These are phyloP conservation scores for Astrocystis sublimbata DNA, from an alignment of 495 filamentous ascomycete species.

Conservation along the genomic window DNA sequence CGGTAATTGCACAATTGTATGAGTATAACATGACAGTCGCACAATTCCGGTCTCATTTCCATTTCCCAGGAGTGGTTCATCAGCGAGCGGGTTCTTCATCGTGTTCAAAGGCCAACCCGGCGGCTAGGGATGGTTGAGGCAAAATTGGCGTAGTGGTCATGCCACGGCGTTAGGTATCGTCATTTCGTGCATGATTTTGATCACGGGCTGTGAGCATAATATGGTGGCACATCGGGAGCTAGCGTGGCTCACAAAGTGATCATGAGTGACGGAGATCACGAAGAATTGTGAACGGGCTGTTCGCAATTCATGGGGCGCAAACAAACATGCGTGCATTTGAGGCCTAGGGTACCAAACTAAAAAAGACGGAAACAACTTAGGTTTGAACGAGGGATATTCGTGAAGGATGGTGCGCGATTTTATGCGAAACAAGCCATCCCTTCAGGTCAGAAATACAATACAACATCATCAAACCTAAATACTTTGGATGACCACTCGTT, in stretches of 20 bases:
- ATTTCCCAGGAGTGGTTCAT: constrained; percentile 29
- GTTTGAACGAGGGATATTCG: constrained; percentile 1
- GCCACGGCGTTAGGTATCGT: constrained; percentile 22
- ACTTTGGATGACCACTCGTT: too few species aligned
- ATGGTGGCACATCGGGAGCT: background rate
- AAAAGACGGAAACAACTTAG: background rate
- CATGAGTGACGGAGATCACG: background rate
- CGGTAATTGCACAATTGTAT: constrained; percentile 24
- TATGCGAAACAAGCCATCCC: constrained; percentile 6
- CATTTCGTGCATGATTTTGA: constrained; percentile 29
- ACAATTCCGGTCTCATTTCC: constrained; percentile 28
- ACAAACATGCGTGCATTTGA: background rate
- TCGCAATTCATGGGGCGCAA: background rate
- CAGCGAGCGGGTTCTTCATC: constrained; percentile 30
- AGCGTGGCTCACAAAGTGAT: background rate
- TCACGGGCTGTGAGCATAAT: constrained; percentile 19
- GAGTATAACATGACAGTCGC: constrained; percentile 29
- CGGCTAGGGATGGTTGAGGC: constrained; percentile 28
- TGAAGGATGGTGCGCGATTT: background rate
- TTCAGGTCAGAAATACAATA: too few species aligned
- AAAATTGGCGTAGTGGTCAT: constrained; percentile 33
- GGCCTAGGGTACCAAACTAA: constrained; percentile 1
- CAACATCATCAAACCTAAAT: constrained; percentile 21
- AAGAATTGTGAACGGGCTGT: background rate
- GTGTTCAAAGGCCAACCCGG: constrained; percentile 22